Base-by-base conservation (phyloP, 1,139 yeast genomes). In the Nakaseomyces kungkrabaensis region DNA sequence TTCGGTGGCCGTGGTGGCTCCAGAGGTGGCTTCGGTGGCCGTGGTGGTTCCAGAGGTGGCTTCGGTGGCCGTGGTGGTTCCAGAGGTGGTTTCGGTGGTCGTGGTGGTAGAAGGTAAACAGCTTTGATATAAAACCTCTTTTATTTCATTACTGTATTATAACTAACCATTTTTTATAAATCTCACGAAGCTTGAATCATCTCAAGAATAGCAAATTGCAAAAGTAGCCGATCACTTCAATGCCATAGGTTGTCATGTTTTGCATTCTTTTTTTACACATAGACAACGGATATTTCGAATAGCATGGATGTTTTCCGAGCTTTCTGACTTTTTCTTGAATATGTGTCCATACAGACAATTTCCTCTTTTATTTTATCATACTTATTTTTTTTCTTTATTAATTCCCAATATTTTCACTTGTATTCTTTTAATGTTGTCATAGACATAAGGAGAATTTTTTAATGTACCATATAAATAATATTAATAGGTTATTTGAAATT, bases 1-100 rank as follows among this genome's bases (percentile, higher is more conserved):
- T 55, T 57, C 53, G 72, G 75, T 45, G 52, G 53, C 50, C 66
- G 73, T 47, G 71, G 72, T 43, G 74, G 75, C 7, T 25, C 41
- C 36, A 56, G 68, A 50, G 55, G 57, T 29, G 58, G 58, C 37
- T 55, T 57, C 24, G 50, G 51, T 24, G 48, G 56, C 43, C 50
- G 62, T 47, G 65, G 65, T 43, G 63, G 63, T 10, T 52, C 50
- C 50, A 51, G 61, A 32, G 59, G 60, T 48, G 58, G 57, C 41
- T 46, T 29, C 46, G 54, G 53, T 7, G 49, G 50, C 33, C 45
- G 56, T 37, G 58, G 58, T 43, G 60, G 60, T 33, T 49, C 55
- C 48, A 50, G 60, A 48, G 62, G 62, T 50, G 61, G 60, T 29
- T 50, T 47, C 43, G 51, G 57, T 45, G 56, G 55, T 36, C 52